Conservation (phyloP, 805 yeast species). For the Metschnikowia dekortorum region DNA sequence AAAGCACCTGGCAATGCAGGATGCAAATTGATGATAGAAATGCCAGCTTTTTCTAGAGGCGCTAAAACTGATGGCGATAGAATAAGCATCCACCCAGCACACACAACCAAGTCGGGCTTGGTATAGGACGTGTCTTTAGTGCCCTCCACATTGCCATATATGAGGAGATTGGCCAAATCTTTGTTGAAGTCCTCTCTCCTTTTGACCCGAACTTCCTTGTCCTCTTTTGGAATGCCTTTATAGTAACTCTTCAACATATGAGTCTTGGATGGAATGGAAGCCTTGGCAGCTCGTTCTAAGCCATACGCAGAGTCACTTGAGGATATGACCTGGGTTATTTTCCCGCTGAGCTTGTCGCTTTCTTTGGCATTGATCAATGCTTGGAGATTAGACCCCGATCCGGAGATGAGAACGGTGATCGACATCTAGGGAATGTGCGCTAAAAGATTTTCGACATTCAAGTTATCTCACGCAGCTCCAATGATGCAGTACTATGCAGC, state of each 20-base stretch:
- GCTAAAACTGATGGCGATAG: conserved; percentile 70
- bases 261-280: conserved; percentile 63
- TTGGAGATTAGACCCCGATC: conserved; percentile 93
- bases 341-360: conserved; percentile 41
- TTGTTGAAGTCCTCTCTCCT: conserved; percentile 71
- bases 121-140: conserved; percentile 25
- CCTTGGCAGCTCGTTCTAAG: conserved; percentile 67
- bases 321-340: conserved; percentile 75
- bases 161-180: conserved; percentile 69
- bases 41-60: conserved; percentile 54
- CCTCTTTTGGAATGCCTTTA: conserved; percentile 67
- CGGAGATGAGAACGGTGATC: conserved; percentile 83
- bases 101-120: conserved; percentile 82
- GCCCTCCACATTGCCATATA: conserved; percentile 45
- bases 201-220: conserved; percentile 48
- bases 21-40: conserved; percentile 87
- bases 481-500: conserved; percentile 1
- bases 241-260: conserved; percentile 75
- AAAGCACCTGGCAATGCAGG: conserved; percentile 97
- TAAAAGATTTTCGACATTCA: neutral
- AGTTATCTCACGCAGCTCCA: conserved; percentile 4
- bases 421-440: conserved; percentile 8
- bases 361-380: conserved; percentile 78
- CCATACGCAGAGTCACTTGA: conserved; percentile 88
- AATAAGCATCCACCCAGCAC: conserved; percentile 99